phyloP scores from a whole-genome alignment of 2,329 filamentous ascomycete species.

The Trichoderma asperellum region DNA sequence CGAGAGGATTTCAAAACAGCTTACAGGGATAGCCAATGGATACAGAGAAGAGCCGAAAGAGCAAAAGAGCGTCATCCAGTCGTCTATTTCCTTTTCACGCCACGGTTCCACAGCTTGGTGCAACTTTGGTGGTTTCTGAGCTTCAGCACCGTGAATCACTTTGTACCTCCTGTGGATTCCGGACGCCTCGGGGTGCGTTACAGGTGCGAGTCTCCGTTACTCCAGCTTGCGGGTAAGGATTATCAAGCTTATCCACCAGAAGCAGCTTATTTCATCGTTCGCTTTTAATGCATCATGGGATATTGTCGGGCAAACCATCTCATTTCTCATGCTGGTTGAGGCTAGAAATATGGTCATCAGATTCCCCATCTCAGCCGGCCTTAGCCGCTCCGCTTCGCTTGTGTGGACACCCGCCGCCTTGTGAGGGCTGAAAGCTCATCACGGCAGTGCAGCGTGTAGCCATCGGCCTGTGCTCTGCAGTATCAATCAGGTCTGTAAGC shows the following conservation, averaged over 20 bases:
- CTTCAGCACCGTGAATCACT: conserved; percentile 4
- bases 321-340: not conserved
- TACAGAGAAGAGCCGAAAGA: not conserved
- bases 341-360: conserved; percentile 14
- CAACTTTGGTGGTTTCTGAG: not conserved
- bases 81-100: conserved; percentile 1
- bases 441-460: not conserved
- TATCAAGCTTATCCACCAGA: not conserved
- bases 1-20: not conserved
- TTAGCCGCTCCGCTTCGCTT: conserved; percentile 16
- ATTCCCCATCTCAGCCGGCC: conserved; percentile 16
- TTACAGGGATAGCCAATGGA: not conserved
- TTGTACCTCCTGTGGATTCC: not conserved
- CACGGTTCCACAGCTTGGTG: conserved; percentile 2
- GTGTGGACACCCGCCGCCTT: not conserved
- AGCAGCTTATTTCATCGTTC: not conserved
- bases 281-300: not conserved
- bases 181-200: not conserved
- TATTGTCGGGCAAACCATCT: not conserved
- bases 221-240: not conserved
- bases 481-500: not conserved
- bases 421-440: not conserved
- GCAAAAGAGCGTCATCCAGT: not conserved
- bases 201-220: not conserved
- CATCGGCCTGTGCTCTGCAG: not conserved